Base-by-base conservation (phyloP, 768 basidiomycete species). In the Trametopsis cervina region DNA sequence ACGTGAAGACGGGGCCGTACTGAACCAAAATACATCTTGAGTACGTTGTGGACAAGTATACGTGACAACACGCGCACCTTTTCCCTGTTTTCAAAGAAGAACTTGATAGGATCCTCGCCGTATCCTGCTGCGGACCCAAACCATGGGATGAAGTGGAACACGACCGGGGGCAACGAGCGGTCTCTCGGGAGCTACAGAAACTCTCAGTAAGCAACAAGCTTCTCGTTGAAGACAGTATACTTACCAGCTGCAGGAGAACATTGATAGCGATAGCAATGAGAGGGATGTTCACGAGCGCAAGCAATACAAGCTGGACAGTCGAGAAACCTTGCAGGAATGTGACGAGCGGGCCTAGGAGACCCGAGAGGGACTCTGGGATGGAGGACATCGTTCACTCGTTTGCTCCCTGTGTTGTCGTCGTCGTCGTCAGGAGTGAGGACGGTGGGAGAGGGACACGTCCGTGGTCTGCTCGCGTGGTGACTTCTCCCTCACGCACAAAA, bases 1-100 rank as follows among this genome's bases (percentile, higher is more conserved):
- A 98, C 1, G 94, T 94, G 72, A 98, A 99, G n/a, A 98, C 82
- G 52, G 96, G 78, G 48, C 96, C 96, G 59, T 98, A 85, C 96
- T 99, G 50, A 5, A n/a, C n/a, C n/a, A n/a, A 21, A 42, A 13
- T n/a, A 17, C 29, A 15, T 21, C 17, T 17, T 40, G 36, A 50
- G 42, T 3, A 21, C 21, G 26, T 33, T 33, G 29, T 33, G 15
- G 29, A 33, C 15, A 7, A 7, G 29, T 33, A 33, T 33, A 33
- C 29, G 29, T 9, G 6, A n/a, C 7, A 21, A 4, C 15, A 13
- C 38, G 18, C 70, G 9, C 44, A 86, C 91, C 79, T 89, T 90
- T 59, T 85, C 79, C 54, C 78, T 77, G 60, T 83, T 87, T 33
- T 75, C 68, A 49, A 83, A 80, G 67, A 94, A 83, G 69, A 98